Evolutionary conservation across 257 asterid species (phyloP).

Genomic region (Solanum corneliomulleri): DNA sequence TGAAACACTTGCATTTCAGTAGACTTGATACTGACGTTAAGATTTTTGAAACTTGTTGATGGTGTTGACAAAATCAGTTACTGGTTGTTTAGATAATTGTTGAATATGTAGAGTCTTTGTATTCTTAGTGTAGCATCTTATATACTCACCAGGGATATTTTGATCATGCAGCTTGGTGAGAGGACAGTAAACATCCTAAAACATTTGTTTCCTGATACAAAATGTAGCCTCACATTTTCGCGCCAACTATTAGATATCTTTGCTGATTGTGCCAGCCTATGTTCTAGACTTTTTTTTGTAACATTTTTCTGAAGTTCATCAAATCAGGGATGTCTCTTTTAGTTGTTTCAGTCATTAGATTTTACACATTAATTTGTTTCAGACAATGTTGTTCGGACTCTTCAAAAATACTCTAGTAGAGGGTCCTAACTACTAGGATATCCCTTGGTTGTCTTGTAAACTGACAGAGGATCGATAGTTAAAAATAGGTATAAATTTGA

Average conservation of each 20-base stretch:
- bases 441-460: neutral
- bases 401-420: neutral
- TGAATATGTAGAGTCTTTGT: neutral
- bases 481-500: neutral
- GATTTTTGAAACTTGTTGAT: neutral
- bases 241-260: neutral
- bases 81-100: neutral
- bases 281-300: neutral
- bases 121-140: neutral
- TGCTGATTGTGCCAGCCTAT: neutral
- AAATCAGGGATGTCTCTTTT: neutral
- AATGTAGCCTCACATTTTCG: constrained; percentile 48
- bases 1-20: neutral
- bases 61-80: neutral
- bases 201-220: constrained; percentile 87
- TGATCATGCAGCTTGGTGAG: constrained; percentile 61
- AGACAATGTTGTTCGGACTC: too few species aligned
- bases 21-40: neutral
- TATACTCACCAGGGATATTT: neutral
- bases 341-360: neutral
- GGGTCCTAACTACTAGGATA: neutral
- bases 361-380: neutral
- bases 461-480: neutral
- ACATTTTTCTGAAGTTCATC: neutral
- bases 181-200: constrained; percentile 77